A percentile compares a stretch with the other conserved stretches of the same genome.
Conservation (phyloP, 257 asterid genomes). For the Ilex aquifolium region DNA sequence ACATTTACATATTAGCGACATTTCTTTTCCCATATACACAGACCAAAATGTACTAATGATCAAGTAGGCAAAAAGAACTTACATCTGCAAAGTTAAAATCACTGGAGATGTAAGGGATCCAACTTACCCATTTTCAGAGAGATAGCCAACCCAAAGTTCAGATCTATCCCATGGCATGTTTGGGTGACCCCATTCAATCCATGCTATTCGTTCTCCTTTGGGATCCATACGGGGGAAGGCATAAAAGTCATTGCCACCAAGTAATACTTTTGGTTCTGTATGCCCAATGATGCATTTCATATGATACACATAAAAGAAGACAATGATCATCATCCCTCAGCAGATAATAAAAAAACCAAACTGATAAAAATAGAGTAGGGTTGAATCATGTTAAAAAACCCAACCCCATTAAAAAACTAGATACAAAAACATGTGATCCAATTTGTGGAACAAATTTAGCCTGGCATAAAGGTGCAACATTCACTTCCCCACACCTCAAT, state of each 20-base stretch:
- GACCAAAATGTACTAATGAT: too few relatives aligned
- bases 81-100: too few relatives aligned
- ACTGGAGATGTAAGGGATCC: too few relatives aligned
- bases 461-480: too few relatives aligned
- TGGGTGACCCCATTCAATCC: conserved; percentile 98
- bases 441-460: neutral
- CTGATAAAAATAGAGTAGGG: neutral
- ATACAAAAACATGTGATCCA: conserved; percentile 1
- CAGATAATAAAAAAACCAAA: neutral
- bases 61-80: too few relatives aligned
- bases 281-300: conserved; percentile 6
- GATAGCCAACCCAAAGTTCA: conserved; percentile 94
- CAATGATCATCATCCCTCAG: neutral
- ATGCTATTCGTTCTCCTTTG: conserved; percentile 79
- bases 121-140: conserved; percentile 74
- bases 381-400: neutral
- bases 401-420: neutral
- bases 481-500: too few relatives aligned
- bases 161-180: conserved; percentile 99
- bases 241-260: conserved; percentile 79
- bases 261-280: conserved; percentile 73
- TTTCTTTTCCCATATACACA: too few relatives aligned
- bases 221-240: conserved; percentile 89
- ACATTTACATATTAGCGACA: too few relatives aligned
- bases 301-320: neutral